phyloP scores from a whole-genome alignment of 805 yeast species.

The Candida boidinii region DNA sequence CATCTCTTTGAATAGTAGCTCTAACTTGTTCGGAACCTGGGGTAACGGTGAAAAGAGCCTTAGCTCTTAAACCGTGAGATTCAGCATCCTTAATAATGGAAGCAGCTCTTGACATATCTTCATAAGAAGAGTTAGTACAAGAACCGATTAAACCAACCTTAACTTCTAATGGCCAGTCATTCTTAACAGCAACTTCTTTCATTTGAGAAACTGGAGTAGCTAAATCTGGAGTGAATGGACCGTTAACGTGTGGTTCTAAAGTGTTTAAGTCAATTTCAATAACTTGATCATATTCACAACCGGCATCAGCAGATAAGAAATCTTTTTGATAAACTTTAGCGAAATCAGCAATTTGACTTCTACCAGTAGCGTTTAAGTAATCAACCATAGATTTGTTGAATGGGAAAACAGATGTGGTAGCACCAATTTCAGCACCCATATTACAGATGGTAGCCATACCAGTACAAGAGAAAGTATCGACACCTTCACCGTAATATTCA shows the following conservation, averaged over 20 bases:
- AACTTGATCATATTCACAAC: constrained; percentile 86
- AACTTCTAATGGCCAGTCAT: constrained; percentile 81
- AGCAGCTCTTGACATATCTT: constrained; percentile 96
- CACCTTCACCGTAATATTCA: constrained; percentile 97
- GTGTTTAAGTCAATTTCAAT: constrained; percentile 81
- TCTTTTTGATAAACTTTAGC: constrained; percentile 43
- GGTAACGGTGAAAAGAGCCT: constrained; percentile 86
- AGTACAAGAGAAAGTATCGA: constrained; percentile 79
- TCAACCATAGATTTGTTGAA: constrained; percentile 44
- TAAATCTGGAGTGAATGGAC: constrained; percentile 98
- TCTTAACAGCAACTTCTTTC: constrained; percentile 57
- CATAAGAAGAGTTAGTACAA: constrained; percentile 96
- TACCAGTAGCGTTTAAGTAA: constrained; percentile 75
- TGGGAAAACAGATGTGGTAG: constrained; percentile 97
- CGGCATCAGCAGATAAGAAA: constrained; percentile 72
- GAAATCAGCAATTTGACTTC: constrained; percentile 74
- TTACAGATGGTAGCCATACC: constrained; percentile 99
- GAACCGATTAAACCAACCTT: constrained; percentile 96
- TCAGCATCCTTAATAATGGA: constrained; percentile 85
- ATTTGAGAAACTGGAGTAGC: constrained; percentile 87
- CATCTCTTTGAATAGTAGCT: constrained; percentile 95
- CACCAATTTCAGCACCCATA: constrained; percentile 99
- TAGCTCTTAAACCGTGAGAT: constrained; percentile 78
- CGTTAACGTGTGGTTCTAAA: constrained; percentile 92
- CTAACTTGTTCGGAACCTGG: constrained; percentile 98